Evolutionary conservation across 2,329 filamentous ascomycete species (phyloP).

Genomic region (Blastomyces percursus): DNA sequence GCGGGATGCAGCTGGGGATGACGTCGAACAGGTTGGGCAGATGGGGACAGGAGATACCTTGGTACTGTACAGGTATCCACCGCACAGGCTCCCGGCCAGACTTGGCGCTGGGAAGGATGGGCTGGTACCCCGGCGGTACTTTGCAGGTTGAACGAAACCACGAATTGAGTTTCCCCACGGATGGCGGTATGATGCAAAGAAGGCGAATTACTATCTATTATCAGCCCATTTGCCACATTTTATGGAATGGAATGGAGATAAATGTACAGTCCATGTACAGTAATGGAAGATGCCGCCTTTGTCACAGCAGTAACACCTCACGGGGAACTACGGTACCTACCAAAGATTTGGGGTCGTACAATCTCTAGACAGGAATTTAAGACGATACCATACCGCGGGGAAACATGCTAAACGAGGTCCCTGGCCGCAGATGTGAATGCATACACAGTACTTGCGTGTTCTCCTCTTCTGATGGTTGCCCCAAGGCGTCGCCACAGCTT

Average conservation of each 20-base stretch:
- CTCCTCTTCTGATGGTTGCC: background rate
- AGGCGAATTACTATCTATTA: background rate
- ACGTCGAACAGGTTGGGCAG: constrained; percentile 3
- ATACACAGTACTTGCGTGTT: too few species aligned
- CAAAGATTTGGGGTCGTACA: too few species aligned
- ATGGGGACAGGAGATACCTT: background rate
- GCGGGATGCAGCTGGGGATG: background rate
- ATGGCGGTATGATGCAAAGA: background rate
- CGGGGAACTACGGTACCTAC: too few species aligned
- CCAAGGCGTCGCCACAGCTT: background rate
- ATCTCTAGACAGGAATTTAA: too few species aligned
- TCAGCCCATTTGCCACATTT: background rate
- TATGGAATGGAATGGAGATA: background rate
- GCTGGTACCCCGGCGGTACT: background rate
- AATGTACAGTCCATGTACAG: background rate
- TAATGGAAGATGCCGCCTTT: too few species aligned
- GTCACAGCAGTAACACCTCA: too few species aligned
- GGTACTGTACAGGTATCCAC: background rate
- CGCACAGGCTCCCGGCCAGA: background rate
- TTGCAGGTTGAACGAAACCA: background rate
- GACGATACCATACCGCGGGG: too few species aligned
- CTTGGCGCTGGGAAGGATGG: background rate
- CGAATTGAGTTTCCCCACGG: background rate
- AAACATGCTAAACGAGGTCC: too few species aligned
- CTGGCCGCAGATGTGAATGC: too few species aligned